phyloP scores from a whole-genome alignment of 805 yeast genomes.

The Saccharomycopsis amapae region DNA sequence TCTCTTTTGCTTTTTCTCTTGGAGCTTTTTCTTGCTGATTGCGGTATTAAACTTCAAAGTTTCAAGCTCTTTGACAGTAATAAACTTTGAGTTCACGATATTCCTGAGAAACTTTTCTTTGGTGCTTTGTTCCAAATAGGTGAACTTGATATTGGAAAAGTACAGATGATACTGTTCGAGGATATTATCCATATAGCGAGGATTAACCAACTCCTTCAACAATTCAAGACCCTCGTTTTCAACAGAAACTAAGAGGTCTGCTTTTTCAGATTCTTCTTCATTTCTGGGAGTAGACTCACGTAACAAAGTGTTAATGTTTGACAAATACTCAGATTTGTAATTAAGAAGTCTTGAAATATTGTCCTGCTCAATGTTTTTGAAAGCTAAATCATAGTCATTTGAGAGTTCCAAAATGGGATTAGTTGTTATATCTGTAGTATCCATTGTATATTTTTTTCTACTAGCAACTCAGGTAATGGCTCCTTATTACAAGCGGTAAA shows the following conservation, averaged over 20 bases:
- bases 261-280: slow-evolving; percentile 1
- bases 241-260: neutral
- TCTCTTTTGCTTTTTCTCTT: slow-evolving; percentile 11
- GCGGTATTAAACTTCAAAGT: slow-evolving; percentile 1
- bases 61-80: slow-evolving; percentile 16
- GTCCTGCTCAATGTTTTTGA: slow-evolving; percentile 12
- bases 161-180: slow-evolving; percentile 15
- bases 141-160: slow-evolving; percentile 20
- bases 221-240: slow-evolving; percentile 2
- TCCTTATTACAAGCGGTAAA: no score
- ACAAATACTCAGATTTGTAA: slow-evolving; percentile 17
- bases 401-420: slow-evolving; percentile 5
- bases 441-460: no score
- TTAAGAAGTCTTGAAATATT: slow-evolving; percentile 5
- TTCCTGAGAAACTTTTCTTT: slow-evolving; percentile 20
- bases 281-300: slow-evolving; percentile 4
- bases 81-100: slow-evolving; percentile 15
- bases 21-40: slow-evolving; percentile 10
- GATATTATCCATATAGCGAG: slow-evolving; percentile 10
- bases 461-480: no score
- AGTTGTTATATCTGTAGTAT: neutral
- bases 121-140: slow-evolving; percentile 20
- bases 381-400: slow-evolving; percentile 14
- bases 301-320: slow-evolving; percentile 13
- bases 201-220: slow-evolving; percentile 14